Base-by-base conservation (phyloP, 345 rosid species). In the Dipteronia dyeriana region DNA sequence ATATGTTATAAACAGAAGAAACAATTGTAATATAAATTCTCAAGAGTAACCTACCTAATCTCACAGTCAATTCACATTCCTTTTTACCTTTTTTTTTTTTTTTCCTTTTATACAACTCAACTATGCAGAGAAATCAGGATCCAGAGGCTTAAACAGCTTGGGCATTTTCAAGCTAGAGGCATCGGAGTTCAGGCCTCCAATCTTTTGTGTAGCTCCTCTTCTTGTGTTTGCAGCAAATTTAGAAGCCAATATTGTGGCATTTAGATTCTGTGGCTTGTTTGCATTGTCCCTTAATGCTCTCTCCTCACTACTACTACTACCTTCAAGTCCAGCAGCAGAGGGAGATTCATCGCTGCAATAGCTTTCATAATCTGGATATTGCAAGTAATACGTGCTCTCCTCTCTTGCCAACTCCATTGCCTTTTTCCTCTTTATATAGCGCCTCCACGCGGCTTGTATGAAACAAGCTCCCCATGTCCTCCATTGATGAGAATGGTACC, bases 401-500 rank as follows among this genome's bases (percentile, higher is more conserved):
- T 86, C 89, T 72, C 66, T 86, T 9, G 90, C 94, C 85, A 91
- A 76, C 76, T 91, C 94, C 88, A 87, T 75, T 7, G 88, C 93
- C 76, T 86, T 60, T 80, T 86, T 92, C 75, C 87, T 91, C 90
- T 82, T 90, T 76, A 51, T 76, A 80, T 61, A 82, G 66, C 97
- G 49, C 70, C 93, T 86, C 97, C 98, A 92, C 0, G 97, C 95
- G 38, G 86, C 90, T 80, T 94, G 91, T 45, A 94, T 85, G 57
- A 84, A 90, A 78, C 95, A 84, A 62, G 98, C 90, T 57, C 93
- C 97, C 97, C 92, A 94, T 0, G 94, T 84, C 79, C 96, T 85
- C 97, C 97, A 91, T 34, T 94, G 98, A 76, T 94, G 98, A 19
- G 98, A 94, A 78, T 94, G 90, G 85, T 94, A 94, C 85, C 98